These are phyloP conservation scores for Herpotrichia juniperi DNA, from an alignment of 2,329 filamentous ascomycete species.

Conservation along the genomic window DNA sequence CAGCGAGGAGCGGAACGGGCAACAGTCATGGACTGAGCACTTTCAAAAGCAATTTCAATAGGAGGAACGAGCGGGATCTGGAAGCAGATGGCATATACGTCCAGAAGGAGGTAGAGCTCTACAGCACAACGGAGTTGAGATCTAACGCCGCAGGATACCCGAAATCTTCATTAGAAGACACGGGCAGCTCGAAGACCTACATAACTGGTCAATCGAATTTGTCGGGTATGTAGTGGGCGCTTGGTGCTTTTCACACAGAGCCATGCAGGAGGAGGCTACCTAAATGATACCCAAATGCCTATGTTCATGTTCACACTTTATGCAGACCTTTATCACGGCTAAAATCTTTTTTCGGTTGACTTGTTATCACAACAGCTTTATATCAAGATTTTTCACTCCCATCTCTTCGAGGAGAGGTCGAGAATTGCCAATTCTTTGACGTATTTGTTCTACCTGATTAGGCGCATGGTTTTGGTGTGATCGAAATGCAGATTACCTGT, in stretches of 20 bases:
- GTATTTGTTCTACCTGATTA: too few species aligned
- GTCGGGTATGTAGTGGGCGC: too few species aligned
- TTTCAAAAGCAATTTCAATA: conserved; percentile 1
- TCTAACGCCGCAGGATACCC: conserved; percentile 4
- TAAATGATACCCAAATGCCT: too few species aligned
- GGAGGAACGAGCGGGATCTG: too few species aligned
- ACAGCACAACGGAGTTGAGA: conserved; percentile 21
- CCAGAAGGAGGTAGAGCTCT: conserved; percentile 20
- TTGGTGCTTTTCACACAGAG: too few species aligned
- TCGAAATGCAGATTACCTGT: background rate
- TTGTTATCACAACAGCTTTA: too few species aligned
- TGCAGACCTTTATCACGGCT: too few species aligned
- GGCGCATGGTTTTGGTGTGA: background rate
- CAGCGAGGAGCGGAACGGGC: background rate
- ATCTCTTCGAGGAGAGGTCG: background rate
- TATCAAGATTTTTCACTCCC: background rate
- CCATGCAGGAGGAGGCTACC: too few species aligned
- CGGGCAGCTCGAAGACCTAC: conserved; percentile 5
- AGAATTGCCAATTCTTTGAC: too few species aligned
- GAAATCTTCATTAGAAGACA: conserved; percentile 9
- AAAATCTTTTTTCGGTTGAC: too few species aligned
- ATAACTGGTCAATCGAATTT: conserved; percentile 4
- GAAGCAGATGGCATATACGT: conserved; percentile 19
- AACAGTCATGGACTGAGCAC: conserved; percentile 3
- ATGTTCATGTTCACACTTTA: too few species aligned